Base-by-base conservation (phyloP, 192 early-diverging fungal species). In the Coemansia nantahalensis region DNA sequence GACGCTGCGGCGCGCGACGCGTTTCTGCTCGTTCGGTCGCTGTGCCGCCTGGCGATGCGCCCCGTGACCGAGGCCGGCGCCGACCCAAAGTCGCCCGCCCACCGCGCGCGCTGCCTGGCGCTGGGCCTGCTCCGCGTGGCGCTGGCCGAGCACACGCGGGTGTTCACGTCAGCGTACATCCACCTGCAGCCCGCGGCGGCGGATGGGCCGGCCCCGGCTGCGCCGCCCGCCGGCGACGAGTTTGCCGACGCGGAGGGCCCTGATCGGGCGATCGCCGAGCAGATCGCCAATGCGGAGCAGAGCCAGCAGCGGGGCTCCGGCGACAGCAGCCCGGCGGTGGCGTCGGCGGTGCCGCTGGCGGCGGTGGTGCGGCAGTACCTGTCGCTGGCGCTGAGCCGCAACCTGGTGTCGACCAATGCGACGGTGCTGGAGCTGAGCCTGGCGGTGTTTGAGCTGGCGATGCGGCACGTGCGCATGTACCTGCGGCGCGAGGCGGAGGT, bases 1-100 rank as follows among this genome's bases (percentile, higher is more conserved):
- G 66, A 75, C 18, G 45, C 43, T 0, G 56, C 59, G 30, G 68
- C 83, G 33, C 79, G 82, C 16, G 92, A 96, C 64, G 86, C 90
- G 4, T 91, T 90, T 33, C 66, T 89, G 34, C 86, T 93, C 2
- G 83, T 96, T 62, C 82, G 94, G 10, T 86, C 94, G 8, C 74
- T 96, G 31, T 92, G 90, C 73, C 91, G 90, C 52, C 70, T 94
- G 41, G 90, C 85, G 28, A 94, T 91, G 87, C 93, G 92, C 47
- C 74, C 82, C 19, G 84, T 88, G 39, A 81, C 77, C 18, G 81
- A 80, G 62, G 79, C 84, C 21, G 77, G 77, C 8, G 82, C 71
- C 8, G 94, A 94, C 56, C 77, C 90, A 35, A 82, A 82, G 53
- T 88, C 91, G 5, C 86, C 86, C 36, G 76, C 86, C 3, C 87